Conservation (phyloP, 2,329 filamentous ascomycete species). For the Ophiostoma sp. region DNA sequence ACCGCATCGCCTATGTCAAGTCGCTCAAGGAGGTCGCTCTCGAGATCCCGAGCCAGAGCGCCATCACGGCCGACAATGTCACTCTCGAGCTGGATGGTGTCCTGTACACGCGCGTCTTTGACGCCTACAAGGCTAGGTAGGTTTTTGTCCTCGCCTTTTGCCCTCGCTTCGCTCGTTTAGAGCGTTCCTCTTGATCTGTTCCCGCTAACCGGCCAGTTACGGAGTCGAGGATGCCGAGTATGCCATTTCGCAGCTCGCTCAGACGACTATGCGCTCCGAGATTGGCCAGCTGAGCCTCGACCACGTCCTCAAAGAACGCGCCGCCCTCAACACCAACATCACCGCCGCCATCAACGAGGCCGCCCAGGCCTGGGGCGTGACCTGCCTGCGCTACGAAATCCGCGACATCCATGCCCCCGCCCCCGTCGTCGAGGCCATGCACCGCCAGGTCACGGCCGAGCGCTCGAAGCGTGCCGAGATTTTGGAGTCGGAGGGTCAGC, state of each 20-base stretch:
- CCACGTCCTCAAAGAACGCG: slow-evolving; percentile 95
- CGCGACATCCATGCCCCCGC: slow-evolving; percentile 95
- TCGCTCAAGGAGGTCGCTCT: slow-evolving; percentile 94
- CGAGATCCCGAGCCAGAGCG: slow-evolving; percentile 96
- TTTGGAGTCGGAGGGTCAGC: slow-evolving; percentile 92
- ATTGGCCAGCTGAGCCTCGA: slow-evolving; percentile 96
- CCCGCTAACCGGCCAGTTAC: slow-evolving; percentile 61
- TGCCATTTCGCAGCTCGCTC: slow-evolving; percentile 94
- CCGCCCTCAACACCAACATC: slow-evolving; percentile 95
- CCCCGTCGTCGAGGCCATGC: slow-evolving; percentile 95
- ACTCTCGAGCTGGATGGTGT: slow-evolving; percentile 95
- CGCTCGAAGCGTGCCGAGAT: slow-evolving; percentile 97
- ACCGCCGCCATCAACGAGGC: slow-evolving; percentile 99
- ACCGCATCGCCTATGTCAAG: slow-evolving; percentile 97
- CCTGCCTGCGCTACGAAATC: slow-evolving; percentile 96
- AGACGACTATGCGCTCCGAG: slow-evolving; percentile 98
- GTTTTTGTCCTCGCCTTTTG: slow-evolving; percentile 54
- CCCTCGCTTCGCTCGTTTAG: slow-evolving; percentile 34
- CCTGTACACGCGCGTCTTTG: slow-evolving; percentile 92
- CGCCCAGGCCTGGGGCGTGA: slow-evolving; percentile 93
- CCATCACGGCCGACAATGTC: slow-evolving; percentile 98
- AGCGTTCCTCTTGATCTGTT: background rate
- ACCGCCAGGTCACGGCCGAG: slow-evolving; percentile 95
- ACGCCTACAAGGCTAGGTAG: slow-evolving; percentile 81
- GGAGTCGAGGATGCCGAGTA: slow-evolving; percentile 98